A percentile compares a stretch with the other conserved stretches of the same genome.
Conservation (phyloP, 2,329 filamentous ascomycete species). For the Blastomyces percursus region DNA sequence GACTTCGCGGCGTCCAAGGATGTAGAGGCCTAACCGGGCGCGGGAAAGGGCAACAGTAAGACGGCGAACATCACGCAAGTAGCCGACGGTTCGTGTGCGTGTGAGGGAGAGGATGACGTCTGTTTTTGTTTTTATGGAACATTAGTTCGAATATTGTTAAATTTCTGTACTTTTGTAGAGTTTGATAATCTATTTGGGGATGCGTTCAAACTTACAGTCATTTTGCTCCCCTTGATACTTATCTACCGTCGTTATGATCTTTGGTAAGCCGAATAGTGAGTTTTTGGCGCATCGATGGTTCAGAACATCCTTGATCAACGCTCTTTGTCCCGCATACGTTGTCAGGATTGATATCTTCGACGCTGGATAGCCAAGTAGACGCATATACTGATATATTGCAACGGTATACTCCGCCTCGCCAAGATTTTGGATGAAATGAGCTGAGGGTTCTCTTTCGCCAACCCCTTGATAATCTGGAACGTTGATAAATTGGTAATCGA, state of each 20-base stretch:
- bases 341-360: constrained; percentile 76
- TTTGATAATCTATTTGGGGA: neutral
- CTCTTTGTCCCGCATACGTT: constrained; percentile 85
- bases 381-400: constrained; percentile 94
- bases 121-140: constrained; percentile 25
- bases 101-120: constrained; percentile 90
- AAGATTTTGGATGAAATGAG: constrained; percentile 92
- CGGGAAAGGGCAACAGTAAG: constrained; percentile 91
- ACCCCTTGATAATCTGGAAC: constrained; percentile 84
- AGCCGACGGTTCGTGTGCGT: constrained; percentile 77
- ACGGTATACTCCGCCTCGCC: constrained; percentile 97
- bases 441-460: constrained; percentile 79
- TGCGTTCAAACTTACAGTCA: constrained; percentile 60
- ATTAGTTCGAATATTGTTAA: neutral
- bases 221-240: constrained; percentile 99
- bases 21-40: constrained; percentile 80
- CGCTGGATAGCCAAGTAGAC: constrained; percentile 82
- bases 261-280: constrained; percentile 75
- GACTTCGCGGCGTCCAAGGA: constrained; percentile 75
- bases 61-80: constrained; percentile 83
- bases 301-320: constrained; percentile 79
- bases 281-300: constrained; percentile 72
- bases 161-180: neutral
- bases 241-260: constrained; percentile 86
- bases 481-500: constrained; percentile 94